Conservation (phyloP, 2,329 filamentous ascomycete species). For the Macrophomina phaseolina region DNA sequence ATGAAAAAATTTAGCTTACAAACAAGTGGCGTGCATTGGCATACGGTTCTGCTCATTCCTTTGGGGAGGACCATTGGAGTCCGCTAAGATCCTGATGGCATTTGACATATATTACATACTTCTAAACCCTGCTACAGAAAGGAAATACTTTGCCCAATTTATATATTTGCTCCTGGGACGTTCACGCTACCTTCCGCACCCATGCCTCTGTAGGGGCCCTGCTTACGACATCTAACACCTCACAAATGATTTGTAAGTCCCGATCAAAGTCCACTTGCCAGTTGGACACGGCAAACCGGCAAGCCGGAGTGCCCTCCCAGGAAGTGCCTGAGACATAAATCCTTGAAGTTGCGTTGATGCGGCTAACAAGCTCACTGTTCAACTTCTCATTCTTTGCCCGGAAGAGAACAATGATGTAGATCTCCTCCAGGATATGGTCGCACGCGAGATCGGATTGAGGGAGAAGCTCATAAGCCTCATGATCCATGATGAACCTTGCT, state of each 20-base stretch:
- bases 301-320: conserved; percentile 76
- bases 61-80: no score
- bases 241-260: conserved; percentile 69
- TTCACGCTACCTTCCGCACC: no score
- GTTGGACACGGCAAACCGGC: conserved; percentile 83
- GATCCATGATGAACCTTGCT: conserved; percentile 65
- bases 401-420: conserved; percentile 79
- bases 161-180: no score
- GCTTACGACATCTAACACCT: conserved; percentile 61
- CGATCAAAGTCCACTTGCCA: conserved; percentile 75
- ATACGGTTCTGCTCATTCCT: no score
- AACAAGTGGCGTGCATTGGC: no score
- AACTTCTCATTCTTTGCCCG: conserved; percentile 68
- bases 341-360: conserved; percentile 73
- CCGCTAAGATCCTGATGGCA: no score
- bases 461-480: conserved; percentile 70
- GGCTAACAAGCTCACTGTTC: conserved; percentile 70
- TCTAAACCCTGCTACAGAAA: no score
- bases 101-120: no score
- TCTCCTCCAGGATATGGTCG: conserved; percentile 54
- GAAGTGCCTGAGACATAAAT: conserved; percentile 84
- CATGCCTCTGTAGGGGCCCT: neutral
- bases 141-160: no score
- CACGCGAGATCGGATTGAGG: conserved; percentile 52
- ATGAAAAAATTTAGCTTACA: no score